Base-by-base conservation (phyloP, 345 rosid genomes). In the Triadica sebifera region DNA sequence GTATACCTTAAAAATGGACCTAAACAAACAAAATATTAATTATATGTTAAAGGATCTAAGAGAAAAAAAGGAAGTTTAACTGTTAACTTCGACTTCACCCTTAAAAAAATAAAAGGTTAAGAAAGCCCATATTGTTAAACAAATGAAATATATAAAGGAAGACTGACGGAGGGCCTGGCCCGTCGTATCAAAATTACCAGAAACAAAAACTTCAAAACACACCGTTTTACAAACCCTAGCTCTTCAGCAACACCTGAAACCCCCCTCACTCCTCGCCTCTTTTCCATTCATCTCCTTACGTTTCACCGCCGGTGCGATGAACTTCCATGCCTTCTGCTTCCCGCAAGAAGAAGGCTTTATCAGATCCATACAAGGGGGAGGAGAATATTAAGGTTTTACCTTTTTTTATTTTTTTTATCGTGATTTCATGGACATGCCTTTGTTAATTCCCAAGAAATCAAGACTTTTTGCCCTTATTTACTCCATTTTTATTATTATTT, bases 221-320 rank as follows among this genome's bases (percentile, higher is more conserved):
- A 69, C 72, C 72, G 72, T 69, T 69, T 69, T 52, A 52, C 60
- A 69, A 68, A 69, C 72, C 72, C 72, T 69, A 69, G 22, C 43
- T 12, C 41, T 15, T 53, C 47, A 39, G 37, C 52, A 20, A 13
- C 53, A 3, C 17, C 69, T n/a, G 45, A 39, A 39, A 8, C 29
- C 50, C 24, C 24, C 63, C 61, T 43, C 10, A 43, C 47, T 6
- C 22, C 4, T 57, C 39, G 19, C 20, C 66, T 37, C 46, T 62
- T n/a, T 50, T 19, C 50, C 69, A n/a, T 41, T 4, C 68, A n/a
- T 38, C 68, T n/a, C 6, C 68, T 8, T 51, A 19, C 2, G 11
- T 24, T 45, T 37, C 34, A 12, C 52, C 34, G 11, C 50, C 38
- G 17, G 10, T 67, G 12, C 8, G 8, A 67, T 67, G 71, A 25